These are phyloP conservation scores for Colletotrichum viniferum DNA, from an alignment of 2,329 filamentous ascomycete genomes.

Conservation along the genomic window DNA sequence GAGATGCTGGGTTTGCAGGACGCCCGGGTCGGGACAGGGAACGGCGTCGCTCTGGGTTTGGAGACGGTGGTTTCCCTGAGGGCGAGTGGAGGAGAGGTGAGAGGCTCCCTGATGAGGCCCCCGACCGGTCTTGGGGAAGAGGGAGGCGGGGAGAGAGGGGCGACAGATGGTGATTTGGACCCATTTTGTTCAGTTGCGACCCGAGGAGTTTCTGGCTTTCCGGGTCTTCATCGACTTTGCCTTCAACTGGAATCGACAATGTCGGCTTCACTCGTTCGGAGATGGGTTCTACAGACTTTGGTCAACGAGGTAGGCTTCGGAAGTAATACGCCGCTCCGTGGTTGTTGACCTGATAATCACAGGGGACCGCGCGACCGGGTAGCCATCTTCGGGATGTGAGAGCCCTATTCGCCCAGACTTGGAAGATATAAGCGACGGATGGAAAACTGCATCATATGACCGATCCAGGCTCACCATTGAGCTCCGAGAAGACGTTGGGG, in stretches of 20 bases:
- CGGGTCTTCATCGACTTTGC: neutral
- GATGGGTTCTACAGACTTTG: neutral
- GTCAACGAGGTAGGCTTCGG: neutral
- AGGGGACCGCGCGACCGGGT: neutral
- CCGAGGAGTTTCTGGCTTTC: neutral
- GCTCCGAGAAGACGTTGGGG: neutral
- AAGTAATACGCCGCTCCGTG: neutral
- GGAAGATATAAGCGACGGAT: neutral
- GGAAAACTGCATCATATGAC: neutral
- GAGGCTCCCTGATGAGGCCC: conserved; percentile 57
- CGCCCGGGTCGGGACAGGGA: conserved; percentile 39
- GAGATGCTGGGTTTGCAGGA: conserved; percentile 25
- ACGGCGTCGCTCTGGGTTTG: conserved; percentile 40
- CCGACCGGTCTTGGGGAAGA: conserved; percentile 39
- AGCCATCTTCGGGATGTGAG: neutral
- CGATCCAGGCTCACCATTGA: neutral
- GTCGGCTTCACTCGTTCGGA: neutral
- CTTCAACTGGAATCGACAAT: neutral
- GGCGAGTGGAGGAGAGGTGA: conserved; percentile 74
- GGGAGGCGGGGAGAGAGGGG: conserved; percentile 43
- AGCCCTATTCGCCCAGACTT: neutral
- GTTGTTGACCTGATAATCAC: neutral
- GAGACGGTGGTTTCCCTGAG: conserved; percentile 40
- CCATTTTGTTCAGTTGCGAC: neutral
- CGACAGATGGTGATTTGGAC: conserved; percentile 31